These are phyloP conservation scores for Dryas integrifolia DNA, from an alignment of 331 rosid genomes.

Conservation along the genomic window DNA sequence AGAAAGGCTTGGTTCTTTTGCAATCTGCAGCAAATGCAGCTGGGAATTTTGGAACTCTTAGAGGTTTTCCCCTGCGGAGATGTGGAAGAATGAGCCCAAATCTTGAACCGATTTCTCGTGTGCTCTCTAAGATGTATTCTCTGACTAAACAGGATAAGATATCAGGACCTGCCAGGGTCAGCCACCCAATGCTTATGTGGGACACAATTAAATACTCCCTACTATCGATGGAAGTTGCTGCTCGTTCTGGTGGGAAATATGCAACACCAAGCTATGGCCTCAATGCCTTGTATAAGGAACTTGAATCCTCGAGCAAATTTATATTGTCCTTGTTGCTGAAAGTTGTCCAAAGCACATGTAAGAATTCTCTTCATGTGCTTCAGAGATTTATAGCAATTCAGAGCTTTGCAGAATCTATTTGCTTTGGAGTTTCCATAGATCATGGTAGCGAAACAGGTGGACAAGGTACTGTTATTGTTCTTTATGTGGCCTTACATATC, in stretches of 20 bases:
- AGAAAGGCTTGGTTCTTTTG: conserved; percentile 62
- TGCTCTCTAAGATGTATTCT: conserved; percentile 73
- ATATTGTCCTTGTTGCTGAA: conserved; percentile 70
- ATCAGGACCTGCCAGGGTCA: conserved; percentile 47
- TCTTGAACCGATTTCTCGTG: conserved; percentile 56
- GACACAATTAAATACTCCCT: conserved; percentile 88
- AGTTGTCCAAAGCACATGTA: conserved; percentile 58
- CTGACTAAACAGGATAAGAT: conserved; percentile 56
- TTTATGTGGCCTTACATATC: conserved; percentile 9
- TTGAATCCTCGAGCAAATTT: conserved; percentile 79
- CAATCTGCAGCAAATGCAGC: conserved; percentile 64
- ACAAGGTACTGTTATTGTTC: conserved; percentile 54
- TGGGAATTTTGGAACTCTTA: conserved; percentile 50
- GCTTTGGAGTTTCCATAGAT: conserved; percentile 55
- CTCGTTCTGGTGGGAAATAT: conserved; percentile 69
- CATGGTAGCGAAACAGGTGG: conserved; percentile 31
- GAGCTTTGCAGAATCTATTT: conserved; percentile 71
- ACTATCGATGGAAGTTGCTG: conserved; percentile 81
- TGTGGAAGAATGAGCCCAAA: conserved; percentile 42
- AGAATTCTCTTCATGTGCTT: conserved; percentile 71
- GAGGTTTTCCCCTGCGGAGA: conserved; percentile 48
- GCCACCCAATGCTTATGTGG: conserved; percentile 89
- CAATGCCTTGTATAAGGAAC: conserved; percentile 70
- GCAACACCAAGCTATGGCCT: conserved; percentile 65
- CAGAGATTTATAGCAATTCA: conserved; percentile 79